These are phyloP conservation scores for Thalassiosira pacifica DNA, from an alignment of 352 stramenopile genomes.

Conservation along the genomic window DNA sequence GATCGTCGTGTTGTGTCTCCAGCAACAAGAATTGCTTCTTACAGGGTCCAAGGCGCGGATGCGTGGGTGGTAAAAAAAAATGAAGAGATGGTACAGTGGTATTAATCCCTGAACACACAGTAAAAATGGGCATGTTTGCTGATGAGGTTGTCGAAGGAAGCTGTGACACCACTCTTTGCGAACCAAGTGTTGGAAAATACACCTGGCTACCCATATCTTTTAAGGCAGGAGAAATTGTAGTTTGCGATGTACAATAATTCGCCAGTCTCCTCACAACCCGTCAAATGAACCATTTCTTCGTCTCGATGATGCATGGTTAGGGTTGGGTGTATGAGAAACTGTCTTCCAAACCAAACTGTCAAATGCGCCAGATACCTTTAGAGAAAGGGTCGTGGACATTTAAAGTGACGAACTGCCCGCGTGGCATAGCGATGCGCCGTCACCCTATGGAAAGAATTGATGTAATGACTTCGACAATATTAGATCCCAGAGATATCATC, in stretches of 20 bases:
- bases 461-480: neutral
- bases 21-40: constrained; percentile 1
- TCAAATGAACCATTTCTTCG: neutral
- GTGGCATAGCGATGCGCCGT: neutral
- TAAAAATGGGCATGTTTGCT: constrained; percentile 7
- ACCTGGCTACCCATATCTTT: neutral
- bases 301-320: neutral
- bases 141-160: constrained; percentile 7
- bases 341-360: neutral
- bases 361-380: neutral
- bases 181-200: constrained; percentile 1
- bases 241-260: neutral
- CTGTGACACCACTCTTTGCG: neutral
- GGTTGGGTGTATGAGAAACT: neutral
- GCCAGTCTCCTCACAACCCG: neutral
- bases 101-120: neutral
- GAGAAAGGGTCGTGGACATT: neutral
- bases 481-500: neutral
- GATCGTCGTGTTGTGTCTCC: constrained; percentile 11
- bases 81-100: neutral
- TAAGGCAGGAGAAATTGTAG: neutral
- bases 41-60: constrained; percentile 15
- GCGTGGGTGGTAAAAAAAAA: constrained; percentile 7
- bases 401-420: neutral
- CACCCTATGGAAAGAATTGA: neutral